These are phyloP conservation scores for Colletotrichum sp. DNA, from an alignment of 2,329 filamentous ascomycete species.

Conservation along the genomic window DNA sequence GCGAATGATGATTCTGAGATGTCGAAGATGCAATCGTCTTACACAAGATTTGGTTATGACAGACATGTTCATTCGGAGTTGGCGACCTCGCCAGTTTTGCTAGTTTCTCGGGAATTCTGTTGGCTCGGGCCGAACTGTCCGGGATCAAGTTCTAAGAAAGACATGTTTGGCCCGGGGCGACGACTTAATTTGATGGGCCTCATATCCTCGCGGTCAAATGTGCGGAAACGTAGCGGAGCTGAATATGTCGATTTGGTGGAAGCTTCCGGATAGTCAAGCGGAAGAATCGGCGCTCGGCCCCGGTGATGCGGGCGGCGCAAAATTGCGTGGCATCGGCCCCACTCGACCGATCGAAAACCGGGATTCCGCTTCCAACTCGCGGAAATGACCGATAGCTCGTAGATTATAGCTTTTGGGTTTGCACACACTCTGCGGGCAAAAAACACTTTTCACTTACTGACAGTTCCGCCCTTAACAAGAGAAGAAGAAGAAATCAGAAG, in stretches of 20 bases:
- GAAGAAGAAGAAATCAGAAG: not conserved
- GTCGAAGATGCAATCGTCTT: too few relatives aligned
- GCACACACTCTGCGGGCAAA: not conserved
- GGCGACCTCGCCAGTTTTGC: too few relatives aligned
- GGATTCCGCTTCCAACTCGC: not conserved
- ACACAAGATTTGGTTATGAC: too few relatives aligned
- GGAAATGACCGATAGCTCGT: not conserved
- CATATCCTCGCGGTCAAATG: not conserved
- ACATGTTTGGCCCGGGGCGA: too few relatives aligned
- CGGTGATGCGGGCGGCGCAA: not conserved
- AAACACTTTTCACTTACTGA: accelerated
- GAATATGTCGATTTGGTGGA: accelerated
- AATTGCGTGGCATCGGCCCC: not conserved
- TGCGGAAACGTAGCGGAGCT: not conserved
- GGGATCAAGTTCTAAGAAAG: too few relatives aligned
- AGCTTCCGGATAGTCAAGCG: not conserved
- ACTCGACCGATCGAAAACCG: not conserved
- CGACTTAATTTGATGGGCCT: too few relatives aligned
- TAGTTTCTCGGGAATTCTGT: too few relatives aligned
- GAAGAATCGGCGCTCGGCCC: not conserved
- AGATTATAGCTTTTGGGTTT: not conserved
- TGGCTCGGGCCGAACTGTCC: too few relatives aligned
- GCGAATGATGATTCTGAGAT: too few relatives aligned
- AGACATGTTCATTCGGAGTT: too few relatives aligned
- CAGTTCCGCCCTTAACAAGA: not conserved